Percentiles rank a stretch among this genome's conserved stretches.
phyloP scores from a whole-genome alignment of 2,329 filamentous ascomycete genomes.

The Aspergillus latus region DNA sequence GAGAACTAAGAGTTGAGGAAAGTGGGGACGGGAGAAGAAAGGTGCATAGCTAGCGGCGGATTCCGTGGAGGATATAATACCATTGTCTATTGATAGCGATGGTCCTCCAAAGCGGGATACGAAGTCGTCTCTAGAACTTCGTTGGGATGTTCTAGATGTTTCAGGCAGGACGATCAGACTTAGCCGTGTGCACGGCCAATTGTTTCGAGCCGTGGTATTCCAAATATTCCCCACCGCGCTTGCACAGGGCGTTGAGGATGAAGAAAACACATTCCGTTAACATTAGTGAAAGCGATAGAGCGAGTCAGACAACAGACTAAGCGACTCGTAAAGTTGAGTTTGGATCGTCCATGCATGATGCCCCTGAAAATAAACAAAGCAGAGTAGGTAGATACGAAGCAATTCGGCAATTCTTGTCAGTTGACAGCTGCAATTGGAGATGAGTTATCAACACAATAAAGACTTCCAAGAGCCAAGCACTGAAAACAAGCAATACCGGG shows the following conservation, averaged over 20 bases:
- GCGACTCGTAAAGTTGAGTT: neutral
- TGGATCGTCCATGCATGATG: neutral
- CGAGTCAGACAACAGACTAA: neutral
- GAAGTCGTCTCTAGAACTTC: constrained; percentile 2
- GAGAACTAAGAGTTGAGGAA: neutral
- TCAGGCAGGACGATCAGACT: constrained; percentile 36
- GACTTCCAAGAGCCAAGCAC: neutral
- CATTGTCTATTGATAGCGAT: neutral
- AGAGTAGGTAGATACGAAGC: neutral
- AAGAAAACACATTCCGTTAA: neutral
- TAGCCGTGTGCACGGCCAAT: constrained; percentile 12
- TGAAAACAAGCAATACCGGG: neutral
- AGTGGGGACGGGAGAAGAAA: neutral
- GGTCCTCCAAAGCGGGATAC: neutral
- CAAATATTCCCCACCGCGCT: neutral
- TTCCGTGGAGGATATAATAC: neutral
- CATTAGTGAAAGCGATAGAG: neutral
- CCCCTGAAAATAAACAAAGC: neutral
- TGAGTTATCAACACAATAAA: no score
- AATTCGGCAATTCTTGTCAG: no score
- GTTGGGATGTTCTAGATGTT: constrained; percentile 32
- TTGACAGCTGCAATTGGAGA: no score
- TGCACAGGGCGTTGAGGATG: neutral
- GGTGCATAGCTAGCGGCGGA: neutral
- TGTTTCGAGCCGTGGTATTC: neutral